Evolutionary conservation across 805 yeast genomes (phyloP).

Genomic region (Ogataea dorogensis): DNA sequence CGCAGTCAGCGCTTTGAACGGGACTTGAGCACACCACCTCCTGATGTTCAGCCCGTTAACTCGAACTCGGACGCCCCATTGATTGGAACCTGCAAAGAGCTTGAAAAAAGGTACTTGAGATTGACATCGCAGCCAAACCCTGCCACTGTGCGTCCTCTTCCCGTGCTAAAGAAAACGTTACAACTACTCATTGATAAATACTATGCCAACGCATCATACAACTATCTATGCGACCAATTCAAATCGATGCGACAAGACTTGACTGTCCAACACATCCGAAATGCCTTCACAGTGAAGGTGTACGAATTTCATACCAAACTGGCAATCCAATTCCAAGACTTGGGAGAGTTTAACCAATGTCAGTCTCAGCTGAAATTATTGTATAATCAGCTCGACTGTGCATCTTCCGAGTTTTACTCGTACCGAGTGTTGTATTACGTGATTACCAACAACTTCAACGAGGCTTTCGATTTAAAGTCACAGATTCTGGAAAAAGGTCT

Average conservation of each 20-base stretch:
- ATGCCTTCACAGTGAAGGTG: conserved; percentile 70
- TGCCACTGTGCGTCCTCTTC: conserved; percentile 70
- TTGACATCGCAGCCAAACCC: conserved; percentile 93
- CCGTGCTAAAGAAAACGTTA: conserved; percentile 57
- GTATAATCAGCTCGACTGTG: conserved; percentile 41
- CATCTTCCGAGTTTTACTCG: conserved; percentile 61
- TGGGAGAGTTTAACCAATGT: conserved; percentile 96
- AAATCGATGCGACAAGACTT: conserved; percentile 91
- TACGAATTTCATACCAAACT: conserved; percentile 85
- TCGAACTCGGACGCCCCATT: conserved; percentile 28
- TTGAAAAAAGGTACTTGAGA: conserved; percentile 80
- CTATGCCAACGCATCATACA: conserved; percentile 52
- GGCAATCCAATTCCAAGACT: conserved; percentile 79
- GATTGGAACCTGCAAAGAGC: conserved; percentile 59
- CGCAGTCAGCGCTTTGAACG: conserved; percentile 51
- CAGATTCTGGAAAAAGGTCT: conserved; percentile 17
- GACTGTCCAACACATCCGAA: conserved; percentile 84
- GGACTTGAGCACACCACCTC: conserved; percentile 26
- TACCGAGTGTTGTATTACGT: conserved; percentile 74
- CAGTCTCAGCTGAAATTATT: conserved; percentile 73
- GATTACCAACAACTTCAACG: conserved; percentile 64
- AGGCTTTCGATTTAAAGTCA: conserved; percentile 45
- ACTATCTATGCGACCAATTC: conserved; percentile 83
- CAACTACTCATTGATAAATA: conserved; percentile 53
- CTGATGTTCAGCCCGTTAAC: conserved; percentile 4